phyloP scores from a whole-genome alignment of 371 early-diverging fungal genomes.

The Saksenaea vasiformis region DNA sequence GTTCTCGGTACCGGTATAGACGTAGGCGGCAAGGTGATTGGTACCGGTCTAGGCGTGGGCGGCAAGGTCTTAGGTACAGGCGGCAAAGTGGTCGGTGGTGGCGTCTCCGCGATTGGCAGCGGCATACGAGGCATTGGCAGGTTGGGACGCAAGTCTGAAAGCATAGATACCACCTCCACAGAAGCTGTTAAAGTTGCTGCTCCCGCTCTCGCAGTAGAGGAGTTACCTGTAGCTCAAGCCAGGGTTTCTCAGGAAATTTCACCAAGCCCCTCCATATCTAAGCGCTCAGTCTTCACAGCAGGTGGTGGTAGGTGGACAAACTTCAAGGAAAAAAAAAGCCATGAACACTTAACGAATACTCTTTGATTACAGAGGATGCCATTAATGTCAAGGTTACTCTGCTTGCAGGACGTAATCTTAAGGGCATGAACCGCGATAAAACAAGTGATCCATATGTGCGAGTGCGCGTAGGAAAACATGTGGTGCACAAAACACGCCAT shows the following conservation, averaged over 20 bases:
- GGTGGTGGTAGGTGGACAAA: not conserved
- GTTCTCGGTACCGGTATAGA: slow-evolving; percentile 23
- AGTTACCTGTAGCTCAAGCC: not conserved
- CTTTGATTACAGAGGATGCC: slow-evolving; percentile 18
- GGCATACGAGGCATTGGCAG: slow-evolving; percentile 26
- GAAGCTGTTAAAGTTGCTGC: not conserved
- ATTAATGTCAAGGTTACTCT: slow-evolving; percentile 39
- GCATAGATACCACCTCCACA: not conserved
- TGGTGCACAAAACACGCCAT: slow-evolving; percentile 68
- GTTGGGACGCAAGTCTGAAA: not conserved
- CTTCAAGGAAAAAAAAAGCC: not conserved
- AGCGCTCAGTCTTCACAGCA: not conserved
- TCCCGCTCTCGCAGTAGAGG: not conserved
- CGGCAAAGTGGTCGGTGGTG: slow-evolving; percentile 13
- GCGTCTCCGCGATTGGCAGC: slow-evolving; percentile 17
- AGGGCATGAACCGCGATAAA: slow-evolving; percentile 45
- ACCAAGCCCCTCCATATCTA: not conserved
- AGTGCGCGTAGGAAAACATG: slow-evolving; percentile 50
- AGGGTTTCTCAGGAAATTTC: not conserved
- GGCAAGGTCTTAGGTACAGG: slow-evolving; percentile 18
- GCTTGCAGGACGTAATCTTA: slow-evolving; percentile 45
- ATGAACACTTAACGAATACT: not conserved
- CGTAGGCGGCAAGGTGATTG: slow-evolving; percentile 30
- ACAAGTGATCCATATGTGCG: slow-evolving; percentile 52
- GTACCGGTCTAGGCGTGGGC: slow-evolving; percentile 15